Base-by-base conservation (phyloP, 140 eudicot species). In the Oenanthe javanica region DNA sequence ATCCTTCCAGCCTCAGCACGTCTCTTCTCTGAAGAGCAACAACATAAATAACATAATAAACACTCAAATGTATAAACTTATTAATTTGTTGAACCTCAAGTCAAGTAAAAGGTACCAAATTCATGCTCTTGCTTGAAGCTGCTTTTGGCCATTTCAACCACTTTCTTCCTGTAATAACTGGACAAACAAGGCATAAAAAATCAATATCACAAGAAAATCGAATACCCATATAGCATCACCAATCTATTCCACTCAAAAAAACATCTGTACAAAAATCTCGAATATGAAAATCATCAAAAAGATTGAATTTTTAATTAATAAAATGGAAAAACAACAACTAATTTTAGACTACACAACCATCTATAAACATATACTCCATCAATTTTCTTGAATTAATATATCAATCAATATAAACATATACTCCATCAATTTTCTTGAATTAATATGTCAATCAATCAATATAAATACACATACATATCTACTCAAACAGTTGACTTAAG, bases 1-100 rank as follows among this genome's bases (percentile, higher is more conserved):
- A 90, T 90, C 77, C 94, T 83, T 52, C 86, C 84, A 64, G 94
- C 90, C 83, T 90, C 94, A 12, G 94, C 91, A 72, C 85, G 92
- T 83, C 94, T 90, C 82, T 90, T 90, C 77, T 87, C 94, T 90
- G 83, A 72, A 86, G 18, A 50, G 23, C 3, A 14, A 57, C 57
- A 38, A 78, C 5, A 78, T 78, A 31, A 31, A 31, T 31, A 23
- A 47, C 43, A 75, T 1, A 23, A n/a, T 48, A 12, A 13, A 3
- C 40, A 75, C 38, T 11, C 21, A 5, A 21, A 15, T 5, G 7
- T 1, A 46, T 4, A 12, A 75, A 72, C 46, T 2, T 6, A 18
- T 42, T 36, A 31, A 13, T 50, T 36, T 9, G 19, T 8, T 38
- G 15, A 77, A 27, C 76, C 50, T 46, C 48, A 42, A 75, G 21